Conservation (phyloP, 306 rosid genomes). For the Cucumis cinereus region DNA sequence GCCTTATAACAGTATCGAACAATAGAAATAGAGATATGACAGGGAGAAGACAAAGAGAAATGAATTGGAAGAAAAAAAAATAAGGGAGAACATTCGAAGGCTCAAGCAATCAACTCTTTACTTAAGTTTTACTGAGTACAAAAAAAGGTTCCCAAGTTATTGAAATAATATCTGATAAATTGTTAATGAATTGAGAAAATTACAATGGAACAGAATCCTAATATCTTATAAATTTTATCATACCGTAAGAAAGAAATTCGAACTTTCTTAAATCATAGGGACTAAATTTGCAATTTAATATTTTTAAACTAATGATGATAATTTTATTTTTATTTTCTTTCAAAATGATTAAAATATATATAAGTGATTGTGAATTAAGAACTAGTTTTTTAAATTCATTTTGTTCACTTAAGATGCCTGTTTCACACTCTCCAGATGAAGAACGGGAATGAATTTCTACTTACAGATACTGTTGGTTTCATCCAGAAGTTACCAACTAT, state of each 20-base stretch:
- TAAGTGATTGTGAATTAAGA: not conserved
- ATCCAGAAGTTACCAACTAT: constrained; percentile 94
- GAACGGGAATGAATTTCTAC: constrained; percentile 91
- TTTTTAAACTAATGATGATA: not conserved
- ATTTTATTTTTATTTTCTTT: not conserved
- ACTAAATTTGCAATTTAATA: too few relatives aligned
- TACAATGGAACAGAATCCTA: not conserved
- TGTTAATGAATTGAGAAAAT: not conserved
- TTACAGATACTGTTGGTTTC: constrained; percentile 95
- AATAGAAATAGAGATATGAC: not conserved
- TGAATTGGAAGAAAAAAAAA: not conserved
- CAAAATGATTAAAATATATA: not conserved
- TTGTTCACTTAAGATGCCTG: constrained; percentile 8
- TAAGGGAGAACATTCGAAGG: too few relatives aligned
- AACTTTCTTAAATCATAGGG: too few relatives aligned
- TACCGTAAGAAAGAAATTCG: not conserved
- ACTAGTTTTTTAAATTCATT: not conserved
- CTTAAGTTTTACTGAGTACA: too few relatives aligned
- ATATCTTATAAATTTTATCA: not conserved
- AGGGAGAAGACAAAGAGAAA: not conserved
- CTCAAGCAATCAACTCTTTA: too few relatives aligned
- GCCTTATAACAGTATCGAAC: not conserved
- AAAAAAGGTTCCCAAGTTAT: not conserved
- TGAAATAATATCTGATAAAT: not conserved
- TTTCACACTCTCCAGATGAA: constrained; percentile 46